A percentile compares a stretch with the other conserved stretches of the same genome.
Evolutionary conservation across 106 monocot species (phyloP).

Genomic region (Dendrobium officinale): DNA sequence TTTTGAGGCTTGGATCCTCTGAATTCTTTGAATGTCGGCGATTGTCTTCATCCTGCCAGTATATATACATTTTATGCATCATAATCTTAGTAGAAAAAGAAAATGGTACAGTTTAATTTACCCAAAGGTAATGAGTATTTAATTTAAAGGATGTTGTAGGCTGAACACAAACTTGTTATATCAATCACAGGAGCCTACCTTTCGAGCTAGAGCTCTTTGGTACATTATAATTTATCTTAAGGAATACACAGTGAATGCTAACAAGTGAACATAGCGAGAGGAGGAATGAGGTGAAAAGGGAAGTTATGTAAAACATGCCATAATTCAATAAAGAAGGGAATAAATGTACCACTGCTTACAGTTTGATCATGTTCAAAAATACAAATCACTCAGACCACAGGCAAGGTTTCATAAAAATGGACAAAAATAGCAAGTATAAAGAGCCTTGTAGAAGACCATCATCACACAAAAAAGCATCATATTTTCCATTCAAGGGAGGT

Average conservation of each 20-base stretch:
- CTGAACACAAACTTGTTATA: not conserved
- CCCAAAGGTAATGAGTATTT: not conserved
- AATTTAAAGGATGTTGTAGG: not conserved
- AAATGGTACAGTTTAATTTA: too few species aligned
- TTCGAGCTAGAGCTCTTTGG: not conserved
- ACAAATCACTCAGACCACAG: not conserved
- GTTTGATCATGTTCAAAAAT: slow-evolving; percentile 2
- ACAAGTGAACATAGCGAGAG: not conserved
- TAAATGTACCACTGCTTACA: not conserved
- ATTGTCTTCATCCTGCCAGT: slow-evolving; percentile 2
- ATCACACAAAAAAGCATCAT: not conserved
- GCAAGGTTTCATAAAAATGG: not conserved
- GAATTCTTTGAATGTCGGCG: slow-evolving; percentile 8
- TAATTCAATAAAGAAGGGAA: not conserved
- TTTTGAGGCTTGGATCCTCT: slow-evolving; percentile 1
- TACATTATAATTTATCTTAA: not conserved
- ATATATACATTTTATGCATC: not conserved
- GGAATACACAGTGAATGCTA: not conserved
- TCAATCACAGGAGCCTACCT: not conserved
- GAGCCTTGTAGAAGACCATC: not conserved
- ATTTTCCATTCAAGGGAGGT: not conserved
- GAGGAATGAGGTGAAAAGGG: not conserved
- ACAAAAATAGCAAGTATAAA: not conserved
- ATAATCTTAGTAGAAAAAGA: not conserved
- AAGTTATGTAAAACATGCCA: not conserved